Conservation (phyloP, 2,329 filamentous ascomycete species). For the Alternaria tenuissima region DNA sequence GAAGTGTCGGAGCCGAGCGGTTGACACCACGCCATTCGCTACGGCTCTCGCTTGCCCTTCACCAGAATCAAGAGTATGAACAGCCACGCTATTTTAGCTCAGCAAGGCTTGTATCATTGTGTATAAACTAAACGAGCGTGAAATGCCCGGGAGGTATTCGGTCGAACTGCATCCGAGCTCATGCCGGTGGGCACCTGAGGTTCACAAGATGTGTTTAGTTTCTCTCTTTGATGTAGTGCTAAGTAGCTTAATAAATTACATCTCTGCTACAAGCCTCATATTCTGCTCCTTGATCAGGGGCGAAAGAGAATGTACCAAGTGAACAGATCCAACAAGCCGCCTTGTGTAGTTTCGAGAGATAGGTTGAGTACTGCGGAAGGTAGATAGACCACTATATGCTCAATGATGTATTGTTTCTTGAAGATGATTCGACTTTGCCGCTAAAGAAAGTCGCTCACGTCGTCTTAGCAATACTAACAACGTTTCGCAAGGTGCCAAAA, state of each 20-base stretch:
- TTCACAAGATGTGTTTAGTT: background rate
- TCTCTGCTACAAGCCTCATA: too few relatives aligned
- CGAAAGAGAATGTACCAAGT: too few relatives aligned
- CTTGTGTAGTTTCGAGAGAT: background rate
- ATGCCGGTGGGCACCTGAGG: background rate
- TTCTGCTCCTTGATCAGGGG: too few relatives aligned
- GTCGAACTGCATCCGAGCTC: background rate
- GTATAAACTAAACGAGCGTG: background rate
- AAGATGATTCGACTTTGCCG: background rate
- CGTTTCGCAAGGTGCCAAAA: conserved; percentile 82
- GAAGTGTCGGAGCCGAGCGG: conserved; percentile 1
- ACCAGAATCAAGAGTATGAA: background rate
- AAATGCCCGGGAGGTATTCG: background rate
- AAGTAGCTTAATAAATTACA: too few relatives aligned
- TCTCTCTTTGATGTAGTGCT: too few relatives aligned
- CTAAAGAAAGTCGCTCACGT: conserved; percentile 14
- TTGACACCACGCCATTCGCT: background rate
- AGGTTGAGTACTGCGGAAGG: background rate
- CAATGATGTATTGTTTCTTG: background rate
- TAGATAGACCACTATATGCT: background rate
- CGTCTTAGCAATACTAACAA: conserved; percentile 53
- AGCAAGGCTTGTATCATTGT: background rate
- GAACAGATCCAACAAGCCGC: too few relatives aligned
- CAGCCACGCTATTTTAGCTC: background rate
- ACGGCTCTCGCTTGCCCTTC: background rate